Percentiles rank a stretch among this genome's conserved stretches.
Evolutionary conservation across 179 eudicot genomes (phyloP).

Genomic region (Nepenthes alata): DNA sequence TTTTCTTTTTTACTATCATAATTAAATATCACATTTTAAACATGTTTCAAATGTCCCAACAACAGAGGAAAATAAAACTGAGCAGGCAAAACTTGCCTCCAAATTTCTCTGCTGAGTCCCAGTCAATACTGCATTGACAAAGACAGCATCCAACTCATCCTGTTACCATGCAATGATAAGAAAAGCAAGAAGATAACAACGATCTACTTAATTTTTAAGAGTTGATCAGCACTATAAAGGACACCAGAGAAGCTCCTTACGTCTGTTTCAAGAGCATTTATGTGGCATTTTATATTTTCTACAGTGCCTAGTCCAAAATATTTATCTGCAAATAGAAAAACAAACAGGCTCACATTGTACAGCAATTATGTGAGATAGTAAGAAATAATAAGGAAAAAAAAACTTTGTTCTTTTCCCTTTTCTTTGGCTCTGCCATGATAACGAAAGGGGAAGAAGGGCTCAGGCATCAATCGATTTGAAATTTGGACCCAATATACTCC

Average conservation of each 20-base stretch:
- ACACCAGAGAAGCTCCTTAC: conserved; percentile 25
- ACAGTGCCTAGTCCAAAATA: conserved; percentile 88
- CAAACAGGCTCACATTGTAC: not conserved
- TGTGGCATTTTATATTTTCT: conserved; percentile 52
- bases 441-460: too few relatives aligned
- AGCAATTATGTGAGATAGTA: not conserved
- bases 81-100: conserved; percentile 40
- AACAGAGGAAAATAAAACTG: not conserved
- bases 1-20: not conserved
- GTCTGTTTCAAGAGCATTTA: conserved; percentile 54
- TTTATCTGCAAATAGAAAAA: conserved; percentile 43
- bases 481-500: too few relatives aligned
- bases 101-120: conserved; percentile 88
- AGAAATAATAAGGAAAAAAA: not conserved
- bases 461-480: too few relatives aligned
- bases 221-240: not conserved
- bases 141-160: conserved; percentile 74
- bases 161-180: conserved; percentile 18
- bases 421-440: too few relatives aligned
- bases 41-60: not conserved
- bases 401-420: too few relatives aligned
- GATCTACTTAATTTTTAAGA: not conserved
- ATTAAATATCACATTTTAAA: not conserved
- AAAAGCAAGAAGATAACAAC: conserved; percentile 5
- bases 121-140: conserved; percentile 65